Evolutionary conservation across 805 yeast species (phyloP), one percentile per base, ranked within the genome.

Genomic region (Wickerhamiella nectarea): DNA sequence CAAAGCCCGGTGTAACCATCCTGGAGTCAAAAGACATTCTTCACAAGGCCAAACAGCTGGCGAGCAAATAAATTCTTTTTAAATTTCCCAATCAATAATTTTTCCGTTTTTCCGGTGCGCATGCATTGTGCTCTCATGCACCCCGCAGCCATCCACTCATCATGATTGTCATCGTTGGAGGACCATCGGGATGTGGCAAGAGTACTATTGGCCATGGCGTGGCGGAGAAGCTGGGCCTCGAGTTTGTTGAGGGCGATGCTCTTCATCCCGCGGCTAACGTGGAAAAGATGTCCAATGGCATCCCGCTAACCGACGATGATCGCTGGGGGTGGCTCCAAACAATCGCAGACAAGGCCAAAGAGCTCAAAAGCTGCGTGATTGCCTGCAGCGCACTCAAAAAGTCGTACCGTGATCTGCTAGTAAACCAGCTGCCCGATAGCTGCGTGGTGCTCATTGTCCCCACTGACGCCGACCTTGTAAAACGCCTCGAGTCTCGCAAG

Each of bases 131-230:
- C 31, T 6, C 8, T 21, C 8, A 25, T 10, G 29, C 15, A 12
- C 31, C 31, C 31, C 31, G 31, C 31, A 28, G 31, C 6, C 15
- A 12, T 28, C 15, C 6, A 15, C 35, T 14, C 15, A 26, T n/a
- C 17, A 48, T 53, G 53, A 24, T 54, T 33, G 36, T 54, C 22
- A 43, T 86, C 2, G 75, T 89, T 7, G 95, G 94, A 10, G 98
- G 98, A 0, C 95, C 97, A 0, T 87, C 95, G 0, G 97, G 97
- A 7, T 81, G 95, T 1, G 98, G 98, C 1, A 91, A 91, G 59
- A 70, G 93, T 18, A 83, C 95, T 1, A 72, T 81, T 17, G 94
- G 83, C 0, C 63, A 64, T 11, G 54, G 60, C 9, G 55, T 87
- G 17, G 60, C 79, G 0, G 47, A 62, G 17, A 55, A 61, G 18